phyloP scores from a whole-genome alignment of 2,329 filamentous ascomycete genomes.

The Ophiostoma ulmi region DNA sequence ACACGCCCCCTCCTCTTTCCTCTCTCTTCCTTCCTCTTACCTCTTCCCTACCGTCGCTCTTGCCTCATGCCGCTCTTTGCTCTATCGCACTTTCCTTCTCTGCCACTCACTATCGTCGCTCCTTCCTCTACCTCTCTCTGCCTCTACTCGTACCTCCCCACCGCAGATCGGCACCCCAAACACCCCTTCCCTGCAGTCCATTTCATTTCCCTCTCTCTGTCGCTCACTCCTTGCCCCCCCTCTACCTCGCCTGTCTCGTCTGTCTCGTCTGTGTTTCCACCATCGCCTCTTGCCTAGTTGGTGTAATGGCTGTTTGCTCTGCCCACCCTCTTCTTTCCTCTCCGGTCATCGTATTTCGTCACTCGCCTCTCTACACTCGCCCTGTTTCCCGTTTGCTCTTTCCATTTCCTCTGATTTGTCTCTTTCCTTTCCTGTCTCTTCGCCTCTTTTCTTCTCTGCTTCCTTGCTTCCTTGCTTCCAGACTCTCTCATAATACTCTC shows the following conservation, averaged over 20 bases:
- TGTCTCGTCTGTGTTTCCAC: constrained; percentile 16
- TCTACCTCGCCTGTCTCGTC: neutral
- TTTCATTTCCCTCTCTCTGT: neutral
- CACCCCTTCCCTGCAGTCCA: constrained; percentile 3
- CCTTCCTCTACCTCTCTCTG: neutral
- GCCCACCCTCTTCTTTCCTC: neutral
- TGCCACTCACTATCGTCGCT: too few relatives aligned
- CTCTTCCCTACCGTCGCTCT: neutral
- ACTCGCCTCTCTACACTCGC: neutral
- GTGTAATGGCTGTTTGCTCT: neutral
- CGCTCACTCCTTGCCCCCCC: neutral
- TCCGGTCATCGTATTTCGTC: neutral
- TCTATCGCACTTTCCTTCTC: too few relatives aligned
- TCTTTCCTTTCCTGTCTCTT: too few relatives aligned
- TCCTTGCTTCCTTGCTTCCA: too few relatives aligned
- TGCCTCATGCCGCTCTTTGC: too few relatives aligned
- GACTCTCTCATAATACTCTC: too few relatives aligned
- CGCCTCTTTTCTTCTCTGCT: too few relatives aligned
- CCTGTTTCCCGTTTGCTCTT: neutral
- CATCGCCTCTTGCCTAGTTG: neutral
- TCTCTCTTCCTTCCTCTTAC: constrained; percentile 14
- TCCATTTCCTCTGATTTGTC: neutral
- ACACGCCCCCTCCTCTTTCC: neutral
- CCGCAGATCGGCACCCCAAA: constrained; percentile 11
- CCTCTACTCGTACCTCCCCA: neutral